These are phyloP conservation scores for Cyberlindnera subsufficiens DNA, from an alignment of 805 yeast species.

Conservation along the genomic window DNA sequence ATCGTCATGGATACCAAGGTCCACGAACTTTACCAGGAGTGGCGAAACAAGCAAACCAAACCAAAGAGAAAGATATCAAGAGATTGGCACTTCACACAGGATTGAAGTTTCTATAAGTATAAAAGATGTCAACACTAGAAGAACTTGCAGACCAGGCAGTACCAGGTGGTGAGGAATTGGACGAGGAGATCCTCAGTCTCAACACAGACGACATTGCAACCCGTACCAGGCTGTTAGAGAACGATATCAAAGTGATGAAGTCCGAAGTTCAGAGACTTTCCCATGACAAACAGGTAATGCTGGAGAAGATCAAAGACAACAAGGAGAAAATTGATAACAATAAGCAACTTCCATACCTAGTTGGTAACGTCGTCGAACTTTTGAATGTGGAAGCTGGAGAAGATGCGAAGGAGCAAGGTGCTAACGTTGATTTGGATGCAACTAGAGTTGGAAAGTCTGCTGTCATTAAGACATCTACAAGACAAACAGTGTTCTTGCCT, in stretches of 20 bases:
- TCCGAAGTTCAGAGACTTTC: slow-evolving; percentile 85
- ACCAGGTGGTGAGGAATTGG: slow-evolving; percentile 41
- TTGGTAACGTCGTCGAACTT: slow-evolving; percentile 93
- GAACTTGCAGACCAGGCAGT: slow-evolving; percentile 55
- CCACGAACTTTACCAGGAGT: neutral
- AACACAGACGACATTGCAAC: slow-evolving; percentile 80
- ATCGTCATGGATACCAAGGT: neutral
- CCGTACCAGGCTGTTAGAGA: slow-evolving; percentile 83
- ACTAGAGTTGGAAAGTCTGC: slow-evolving; percentile 95
- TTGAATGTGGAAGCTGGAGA: slow-evolving; percentile 82
- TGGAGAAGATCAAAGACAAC: slow-evolving; percentile 90
- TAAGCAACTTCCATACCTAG: slow-evolving; percentile 91
- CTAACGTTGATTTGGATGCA: slow-evolving; percentile 89
- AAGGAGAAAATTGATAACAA: slow-evolving; percentile 94
- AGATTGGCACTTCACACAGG: neutral
- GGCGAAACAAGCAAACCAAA: neutral
- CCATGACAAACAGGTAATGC: slow-evolving; percentile 91
- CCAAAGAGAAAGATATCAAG: neutral
- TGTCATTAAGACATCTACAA: slow-evolving; percentile 92
- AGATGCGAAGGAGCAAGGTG: slow-evolving; percentile 82
- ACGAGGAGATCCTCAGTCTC: slow-evolving; percentile 72
- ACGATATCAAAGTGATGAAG: slow-evolving; percentile 91
- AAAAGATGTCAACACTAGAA: slow-evolving; percentile 75
- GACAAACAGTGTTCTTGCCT: slow-evolving; percentile 96
- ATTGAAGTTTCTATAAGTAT: neutral